These are phyloP conservation scores for Cryptosporidium baileyi DNA, from an alignment of 169 alveolate species.

Conservation along the genomic window DNA sequence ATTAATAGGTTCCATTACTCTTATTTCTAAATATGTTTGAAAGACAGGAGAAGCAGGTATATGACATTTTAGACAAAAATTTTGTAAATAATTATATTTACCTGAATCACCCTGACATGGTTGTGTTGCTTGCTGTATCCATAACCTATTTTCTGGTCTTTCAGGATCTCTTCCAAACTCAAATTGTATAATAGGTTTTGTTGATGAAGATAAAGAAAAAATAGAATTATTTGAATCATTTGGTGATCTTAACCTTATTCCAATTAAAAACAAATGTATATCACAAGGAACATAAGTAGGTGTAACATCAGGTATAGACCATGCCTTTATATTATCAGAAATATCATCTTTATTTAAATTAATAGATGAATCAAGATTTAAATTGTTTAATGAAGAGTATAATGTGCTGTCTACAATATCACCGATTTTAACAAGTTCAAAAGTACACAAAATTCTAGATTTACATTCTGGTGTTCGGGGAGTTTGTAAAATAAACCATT, in stretches of 20 bases:
- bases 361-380: background rate
- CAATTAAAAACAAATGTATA: constrained; percentile 51
- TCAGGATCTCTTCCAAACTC: constrained; percentile 70
- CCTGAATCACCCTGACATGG: constrained; percentile 65
- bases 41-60: constrained; percentile 67
- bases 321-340: constrained; percentile 18
- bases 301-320: constrained; percentile 59
- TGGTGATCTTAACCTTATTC: constrained; percentile 56
- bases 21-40: constrained; percentile 59
- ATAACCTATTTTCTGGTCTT: constrained; percentile 65
- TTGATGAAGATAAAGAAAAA: constrained; percentile 22
- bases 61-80: constrained; percentile 60
- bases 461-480: constrained; percentile 68
- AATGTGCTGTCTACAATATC: constrained; percentile 1
- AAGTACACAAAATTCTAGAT: constrained; percentile 53
- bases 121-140: constrained; percentile 65
- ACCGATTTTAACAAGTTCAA: constrained; percentile 58
- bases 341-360: background rate
- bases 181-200: constrained; percentile 59
- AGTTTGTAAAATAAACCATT: constrained; percentile 62
- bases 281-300: constrained; percentile 69
- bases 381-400: constrained; percentile 21
- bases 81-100: constrained; percentile 34
- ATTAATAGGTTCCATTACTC: constrained; percentile 48
- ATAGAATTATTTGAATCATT: constrained; percentile 3